These are phyloP conservation scores for Ascochyta clinopodiicola DNA, from an alignment of 2,329 filamentous ascomycete genomes.

Conservation along the genomic window DNA sequence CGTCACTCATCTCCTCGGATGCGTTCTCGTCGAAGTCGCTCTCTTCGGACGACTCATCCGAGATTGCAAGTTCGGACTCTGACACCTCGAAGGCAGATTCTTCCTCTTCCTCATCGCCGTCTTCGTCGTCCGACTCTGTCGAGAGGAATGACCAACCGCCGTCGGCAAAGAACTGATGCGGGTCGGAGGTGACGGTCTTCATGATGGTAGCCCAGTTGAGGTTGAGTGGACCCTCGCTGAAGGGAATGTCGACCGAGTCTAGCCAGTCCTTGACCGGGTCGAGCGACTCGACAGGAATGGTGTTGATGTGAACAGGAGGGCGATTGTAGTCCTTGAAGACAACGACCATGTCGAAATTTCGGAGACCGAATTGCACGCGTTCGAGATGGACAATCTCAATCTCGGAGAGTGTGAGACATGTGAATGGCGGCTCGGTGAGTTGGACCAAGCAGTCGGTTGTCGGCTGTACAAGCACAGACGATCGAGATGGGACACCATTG, in stretches of 20 bases:
- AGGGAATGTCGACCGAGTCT: conserved; percentile 93
- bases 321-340: conserved; percentile 97
- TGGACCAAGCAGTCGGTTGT: conserved; percentile 97
- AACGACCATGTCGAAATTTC: conserved; percentile 98
- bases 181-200: conserved; percentile 95
- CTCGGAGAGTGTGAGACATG: conserved; percentile 92
- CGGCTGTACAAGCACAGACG: conserved; percentile 93
- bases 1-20: conserved; percentile 79
- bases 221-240: conserved; percentile 92
- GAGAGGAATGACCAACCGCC: conserved; percentile 95
- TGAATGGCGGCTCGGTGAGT: conserved; percentile 94
- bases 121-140: conserved; percentile 85
- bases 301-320: conserved; percentile 94
- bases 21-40: conserved; percentile 94
- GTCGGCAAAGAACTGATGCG: conserved; percentile 92
- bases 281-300: conserved; percentile 92
- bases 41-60: conserved; percentile 82
- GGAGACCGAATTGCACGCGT: conserved; percentile 92
- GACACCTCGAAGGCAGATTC: conserved; percentile 92
- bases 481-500: conserved; percentile 93
- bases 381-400: conserved; percentile 97
- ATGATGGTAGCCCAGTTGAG: conserved; percentile 99
- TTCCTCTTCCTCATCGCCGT: conserved; percentile 76
- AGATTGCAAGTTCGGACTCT: conserved; percentile 76
- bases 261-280: conserved; percentile 98